A percentile compares a stretch with the other conserved stretches of the same genome.
phyloP scores from a whole-genome alignment of 192 early-diverging fungal genomes.

The Umbelopsis vinacea region DNA sequence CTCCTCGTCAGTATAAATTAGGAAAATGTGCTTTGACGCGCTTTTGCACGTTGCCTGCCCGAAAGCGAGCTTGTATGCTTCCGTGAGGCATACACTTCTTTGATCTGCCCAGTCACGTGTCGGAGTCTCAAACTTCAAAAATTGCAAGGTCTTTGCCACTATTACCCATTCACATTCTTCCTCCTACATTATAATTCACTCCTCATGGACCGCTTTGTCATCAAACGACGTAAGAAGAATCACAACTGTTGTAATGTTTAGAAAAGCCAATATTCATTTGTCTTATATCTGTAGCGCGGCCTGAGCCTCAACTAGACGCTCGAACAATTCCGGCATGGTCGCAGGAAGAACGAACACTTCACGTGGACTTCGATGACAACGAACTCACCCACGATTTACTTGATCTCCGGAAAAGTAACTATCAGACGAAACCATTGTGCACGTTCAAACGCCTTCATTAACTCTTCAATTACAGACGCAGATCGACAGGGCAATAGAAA shows the following conservation, averaged over 20 bases:
- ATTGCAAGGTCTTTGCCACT: too few species aligned
- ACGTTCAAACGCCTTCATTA: background rate
- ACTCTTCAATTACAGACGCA: background rate
- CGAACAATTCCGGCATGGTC: constrained; percentile 12
- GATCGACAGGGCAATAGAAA: constrained; percentile 11
- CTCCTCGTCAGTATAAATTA: too few species aligned
- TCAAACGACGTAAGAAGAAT: constrained; percentile 3
- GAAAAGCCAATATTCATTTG: background rate
- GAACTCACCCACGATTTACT: constrained; percentile 12
- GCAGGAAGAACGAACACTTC: background rate
- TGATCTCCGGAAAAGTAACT: constrained; percentile 19
- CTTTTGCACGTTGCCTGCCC: too few species aligned
- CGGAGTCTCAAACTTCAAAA: too few species aligned
- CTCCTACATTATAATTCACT: too few species aligned
- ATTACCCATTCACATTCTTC: too few species aligned
- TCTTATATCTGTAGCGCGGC: background rate
- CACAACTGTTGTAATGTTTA: background rate
- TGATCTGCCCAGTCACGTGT: too few species aligned
- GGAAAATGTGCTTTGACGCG: too few species aligned
- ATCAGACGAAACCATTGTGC: background rate
- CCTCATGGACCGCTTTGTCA: constrained; percentile 15
- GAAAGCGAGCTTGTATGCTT: too few species aligned
- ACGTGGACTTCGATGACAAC: constrained; percentile 12
- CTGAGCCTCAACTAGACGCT: background rate
- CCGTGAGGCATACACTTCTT: too few species aligned